phyloP scores from a whole-genome alignment of 768 basidiomycete species.

The Xerocomellus amylosporus region DNA sequence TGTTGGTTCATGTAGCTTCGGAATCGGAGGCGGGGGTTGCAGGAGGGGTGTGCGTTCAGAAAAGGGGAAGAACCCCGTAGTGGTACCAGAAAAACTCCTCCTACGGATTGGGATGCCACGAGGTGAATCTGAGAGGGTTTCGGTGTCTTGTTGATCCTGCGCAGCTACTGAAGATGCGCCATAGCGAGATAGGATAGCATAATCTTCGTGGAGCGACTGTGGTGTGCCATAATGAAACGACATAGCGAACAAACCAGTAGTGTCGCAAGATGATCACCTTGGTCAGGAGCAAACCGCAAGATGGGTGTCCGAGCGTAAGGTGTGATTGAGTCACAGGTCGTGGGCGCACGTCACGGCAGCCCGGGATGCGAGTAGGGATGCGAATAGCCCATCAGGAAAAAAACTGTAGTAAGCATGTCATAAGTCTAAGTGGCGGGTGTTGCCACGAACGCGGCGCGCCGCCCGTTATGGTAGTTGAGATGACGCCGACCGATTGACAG shows the following conservation, averaged over 20 bases:
- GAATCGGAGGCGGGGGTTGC: conserved; percentile 43
- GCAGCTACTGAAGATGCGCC: conserved; percentile 30
- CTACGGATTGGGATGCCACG: conserved; percentile 18
- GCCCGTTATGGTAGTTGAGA: too few relatives aligned
- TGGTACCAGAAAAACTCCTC: background rate
- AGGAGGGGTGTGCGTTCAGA: conserved; percentile 61
- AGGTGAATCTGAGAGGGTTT: conserved; percentile 13
- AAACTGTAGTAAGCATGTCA: too few relatives aligned
- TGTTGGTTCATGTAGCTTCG: conserved; percentile 54
- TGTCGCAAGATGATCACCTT: background rate
- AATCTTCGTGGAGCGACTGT: conserved; percentile 59
- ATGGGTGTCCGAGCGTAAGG: too few relatives aligned
- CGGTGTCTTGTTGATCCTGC: conserved; percentile 1
- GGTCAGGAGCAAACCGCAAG: background rate
- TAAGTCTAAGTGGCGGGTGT: too few relatives aligned
- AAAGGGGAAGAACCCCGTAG: background rate
- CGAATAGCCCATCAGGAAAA: too few relatives aligned
- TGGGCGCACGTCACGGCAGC: too few relatives aligned
- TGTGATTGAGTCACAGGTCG: too few relatives aligned
- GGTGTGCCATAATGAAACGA: conserved; percentile 20
- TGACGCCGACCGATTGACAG: too few relatives aligned
- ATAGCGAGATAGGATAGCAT: conserved; percentile 57
- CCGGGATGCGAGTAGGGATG: too few relatives aligned
- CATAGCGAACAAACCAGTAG: conserved; percentile 4
- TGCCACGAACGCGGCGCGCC: too few relatives aligned